Evolutionary conservation across 495 filamentous ascomycete genomes (phyloP), one percentile per base, ranked within the genome.

Genomic region (Rostrohypoxylon terebratum): DNA sequence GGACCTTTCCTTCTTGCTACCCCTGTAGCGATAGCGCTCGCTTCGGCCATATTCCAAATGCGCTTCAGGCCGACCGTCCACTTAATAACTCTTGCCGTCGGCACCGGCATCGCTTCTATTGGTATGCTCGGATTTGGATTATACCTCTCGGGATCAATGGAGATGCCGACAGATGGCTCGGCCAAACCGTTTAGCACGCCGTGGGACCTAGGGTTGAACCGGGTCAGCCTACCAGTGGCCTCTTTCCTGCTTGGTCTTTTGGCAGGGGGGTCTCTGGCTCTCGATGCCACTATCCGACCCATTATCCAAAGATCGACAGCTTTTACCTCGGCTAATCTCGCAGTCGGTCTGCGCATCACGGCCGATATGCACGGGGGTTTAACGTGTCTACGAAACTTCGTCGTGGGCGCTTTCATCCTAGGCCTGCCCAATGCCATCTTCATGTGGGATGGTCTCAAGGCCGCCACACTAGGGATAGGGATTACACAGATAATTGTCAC

Each of bases 321-420:
- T 36, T 84, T 83, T 66, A 84, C 82, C 5, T 77, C 68, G 13
- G 75, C 79, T 9, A 85, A 79, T 67, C 71, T 83, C 4, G 76
- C 72, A 18, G 72, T 79, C 21, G 77, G 78, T 23, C 75, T 82
- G 34, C 76, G 82, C 0, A 83, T 77, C 61, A 81, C 77, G 2
- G 77, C 76, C 3, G 83, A 85, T 60, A 85, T 85, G 83, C 62
- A 66, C 25, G 78, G 74, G 6, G 78, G 77, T 16, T 76, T 82
- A 0, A 45, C 63, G 7, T 78, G 73, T 51, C 80, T 79, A 65
- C 76, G 79, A 5, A 73, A 60, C 7, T 23, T 83, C 5, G 63
- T 80, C 11, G 77, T 79, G 0, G 83, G 83, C 3, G 66, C 78
- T 1, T 80, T 83, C 34, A 78, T 83, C 8, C 63, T 84, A 13